phyloP scores from a whole-genome alignment of 2,329 filamentous ascomycete genomes.

The Myriosclerotinia scirpicola region DNA sequence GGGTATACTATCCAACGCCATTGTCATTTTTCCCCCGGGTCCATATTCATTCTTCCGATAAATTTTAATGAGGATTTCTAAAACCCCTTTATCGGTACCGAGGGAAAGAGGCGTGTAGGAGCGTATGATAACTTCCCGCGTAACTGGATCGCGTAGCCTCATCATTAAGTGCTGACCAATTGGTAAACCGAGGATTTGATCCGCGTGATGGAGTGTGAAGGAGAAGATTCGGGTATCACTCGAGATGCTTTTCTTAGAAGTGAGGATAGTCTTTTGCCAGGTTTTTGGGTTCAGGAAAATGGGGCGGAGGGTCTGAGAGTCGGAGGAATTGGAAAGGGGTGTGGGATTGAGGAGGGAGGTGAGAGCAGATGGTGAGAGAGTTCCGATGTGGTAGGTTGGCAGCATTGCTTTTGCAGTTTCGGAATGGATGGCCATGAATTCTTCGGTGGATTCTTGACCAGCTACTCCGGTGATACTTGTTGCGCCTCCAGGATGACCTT shows the following conservation, averaged over 20 bases:
- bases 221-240: conserved; percentile 79
- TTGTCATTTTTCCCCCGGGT: conserved; percentile 78
- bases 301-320: conserved; percentile 49
- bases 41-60: conserved; percentile 62
- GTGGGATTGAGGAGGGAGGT: conserved; percentile 42
- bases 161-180: conserved; percentile 87
- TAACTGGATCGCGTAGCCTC: conserved; percentile 70
- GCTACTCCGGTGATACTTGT: conserved; percentile 80
- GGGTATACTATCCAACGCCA: conserved; percentile 70
- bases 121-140: conserved; percentile 72
- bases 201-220: conserved; percentile 71
- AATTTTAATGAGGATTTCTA: conserved; percentile 80
- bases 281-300: conserved; percentile 69
- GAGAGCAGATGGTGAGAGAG: conserved; percentile 62
- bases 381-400: conserved; percentile 79
- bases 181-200: conserved; percentile 73
- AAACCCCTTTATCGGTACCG: conserved; percentile 56
- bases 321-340: conserved; percentile 31
- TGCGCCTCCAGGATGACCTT: conserved; percentile 82
- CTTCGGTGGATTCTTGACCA: conserved; percentile 79
- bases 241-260: conserved; percentile 68
- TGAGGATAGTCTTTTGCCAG: conserved; percentile 73
- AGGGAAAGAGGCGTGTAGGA: conserved; percentile 84
- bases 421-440: conserved; percentile 91
- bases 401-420: conserved; percentile 93